Conservation (phyloP, 2,329 filamentous ascomycete species). For the Monilinia fructicola region DNA sequence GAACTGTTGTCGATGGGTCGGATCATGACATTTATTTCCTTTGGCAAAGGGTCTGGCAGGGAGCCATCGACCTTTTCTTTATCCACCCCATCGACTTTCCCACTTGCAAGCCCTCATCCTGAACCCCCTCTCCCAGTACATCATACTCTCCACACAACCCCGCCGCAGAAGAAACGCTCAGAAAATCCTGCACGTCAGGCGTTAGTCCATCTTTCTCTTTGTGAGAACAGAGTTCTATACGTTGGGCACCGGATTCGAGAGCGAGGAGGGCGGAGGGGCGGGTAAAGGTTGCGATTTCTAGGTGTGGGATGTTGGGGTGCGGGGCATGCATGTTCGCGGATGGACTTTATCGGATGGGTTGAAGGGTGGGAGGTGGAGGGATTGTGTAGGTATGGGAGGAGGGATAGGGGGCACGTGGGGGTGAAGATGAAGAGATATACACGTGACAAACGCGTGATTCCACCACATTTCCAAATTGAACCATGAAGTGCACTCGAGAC, state of each 20-base stretch:
- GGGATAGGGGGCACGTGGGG: too few relatives aligned
- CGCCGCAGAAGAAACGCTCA: not conserved
- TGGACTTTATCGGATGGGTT: too few relatives aligned
- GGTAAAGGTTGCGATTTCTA: constrained; percentile 53
- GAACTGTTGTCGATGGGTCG: constrained; percentile 43
- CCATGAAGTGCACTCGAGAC: too few relatives aligned
- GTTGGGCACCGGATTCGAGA: constrained; percentile 46
- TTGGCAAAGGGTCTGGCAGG: too few relatives aligned
- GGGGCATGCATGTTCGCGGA: not conserved
- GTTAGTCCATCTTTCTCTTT: constrained; percentile 47
- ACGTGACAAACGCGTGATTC: too few relatives aligned
- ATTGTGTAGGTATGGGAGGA: not conserved
- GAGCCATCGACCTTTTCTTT: too few relatives aligned
- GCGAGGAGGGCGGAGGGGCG: constrained; percentile 46
- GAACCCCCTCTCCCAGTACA: not conserved
- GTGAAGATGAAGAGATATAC: too few relatives aligned
- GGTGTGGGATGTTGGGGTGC: constrained; percentile 10
- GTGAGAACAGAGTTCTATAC: constrained; percentile 52
- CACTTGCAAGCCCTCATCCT: too few relatives aligned
- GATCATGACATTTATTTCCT: constrained; percentile 49
- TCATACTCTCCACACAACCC: not conserved
- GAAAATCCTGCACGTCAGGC: constrained; percentile 35
- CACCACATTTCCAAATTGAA: too few relatives aligned
- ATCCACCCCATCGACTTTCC: not conserved
- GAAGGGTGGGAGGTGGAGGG: not conserved